A percentile compares a stretch with the other conserved stretches of the same genome.
phyloP scores from a whole-genome alignment of 495 filamentous ascomycete species.

The Penicillium angulare region DNA sequence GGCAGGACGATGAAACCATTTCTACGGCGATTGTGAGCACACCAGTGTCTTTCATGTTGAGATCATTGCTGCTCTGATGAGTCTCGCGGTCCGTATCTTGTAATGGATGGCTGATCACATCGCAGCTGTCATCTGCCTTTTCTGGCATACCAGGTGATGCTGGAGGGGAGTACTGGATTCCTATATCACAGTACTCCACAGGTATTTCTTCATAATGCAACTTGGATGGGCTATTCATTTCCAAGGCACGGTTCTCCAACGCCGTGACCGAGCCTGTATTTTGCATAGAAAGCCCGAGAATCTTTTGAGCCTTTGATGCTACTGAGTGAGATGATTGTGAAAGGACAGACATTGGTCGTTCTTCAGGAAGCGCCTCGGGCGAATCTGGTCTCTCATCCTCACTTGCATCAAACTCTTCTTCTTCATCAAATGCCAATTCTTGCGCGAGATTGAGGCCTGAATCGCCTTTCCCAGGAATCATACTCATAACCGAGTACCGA shows the following conservation, averaged over 20 bases:
- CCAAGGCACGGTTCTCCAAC: slow-evolving; percentile 18
- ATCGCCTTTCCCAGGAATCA: slow-evolving; percentile 54
- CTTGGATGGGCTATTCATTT: slow-evolving; percentile 15
- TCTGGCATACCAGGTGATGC: slow-evolving; percentile 59
- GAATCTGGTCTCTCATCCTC: slow-evolving; percentile 30
- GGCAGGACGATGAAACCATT: slow-evolving; percentile 71
- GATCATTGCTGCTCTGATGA: not conserved
- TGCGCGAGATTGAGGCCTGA: slow-evolving; percentile 77
- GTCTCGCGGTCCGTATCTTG: not conserved
- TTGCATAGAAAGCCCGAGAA: slow-evolving; percentile 47
- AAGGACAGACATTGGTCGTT: slow-evolving; percentile 43
- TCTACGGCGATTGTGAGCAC: slow-evolving; percentile 33
- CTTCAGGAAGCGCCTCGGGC: slow-evolving; percentile 42
- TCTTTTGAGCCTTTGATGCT: slow-evolving; percentile 48
- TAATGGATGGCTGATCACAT: not conserved
- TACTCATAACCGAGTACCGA: slow-evolving; percentile 65
- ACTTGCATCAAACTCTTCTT: slow-evolving; percentile 56
- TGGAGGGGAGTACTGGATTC: slow-evolving; percentile 79
- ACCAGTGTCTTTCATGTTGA: slow-evolving; percentile 26
- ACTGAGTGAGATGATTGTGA: slow-evolving; percentile 40
- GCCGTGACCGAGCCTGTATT: slow-evolving; percentile 23
- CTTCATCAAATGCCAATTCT: slow-evolving; percentile 82
- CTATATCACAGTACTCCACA: slow-evolving; percentile 65
- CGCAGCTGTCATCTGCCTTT: not conserved
- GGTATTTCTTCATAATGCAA: not conserved